Conservation (phyloP, 1,284 basidiomycete genomes). For the Cystobasidiaceae sp. region DNA sequence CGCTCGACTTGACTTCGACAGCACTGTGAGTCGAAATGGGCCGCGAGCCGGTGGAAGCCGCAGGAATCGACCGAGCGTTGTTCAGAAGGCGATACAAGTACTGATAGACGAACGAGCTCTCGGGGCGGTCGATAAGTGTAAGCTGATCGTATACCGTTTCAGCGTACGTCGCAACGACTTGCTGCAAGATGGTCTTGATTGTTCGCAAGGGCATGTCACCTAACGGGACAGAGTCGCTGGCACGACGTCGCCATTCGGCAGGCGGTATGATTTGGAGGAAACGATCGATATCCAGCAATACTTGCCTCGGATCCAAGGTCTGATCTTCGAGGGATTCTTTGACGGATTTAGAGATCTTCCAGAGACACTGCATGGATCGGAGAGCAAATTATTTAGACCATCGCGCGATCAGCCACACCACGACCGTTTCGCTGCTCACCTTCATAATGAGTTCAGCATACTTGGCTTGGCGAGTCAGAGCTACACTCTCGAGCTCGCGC, state of each 20-base stretch:
- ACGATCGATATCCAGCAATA: conserved; percentile 90
- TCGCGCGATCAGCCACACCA: conserved; percentile 29
- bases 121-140: conserved; percentile 42
- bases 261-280: conserved; percentile 91
- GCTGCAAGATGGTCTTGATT: conserved; percentile 95
- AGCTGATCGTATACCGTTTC: conserved; percentile 50
- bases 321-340: conserved; percentile 80
- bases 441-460: conserved; percentile 95
- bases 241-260: conserved; percentile 88
- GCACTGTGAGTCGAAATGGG: not conserved
- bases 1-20: conserved; percentile 29
- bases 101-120: conserved; percentile 46
- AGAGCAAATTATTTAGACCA: conserved; percentile 39
- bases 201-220: conserved; percentile 96
- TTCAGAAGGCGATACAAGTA: conserved; percentile 61
- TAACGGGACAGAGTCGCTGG: conserved; percentile 82
- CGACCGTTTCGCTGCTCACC: conserved; percentile 33
- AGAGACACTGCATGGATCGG: conserved; percentile 62
- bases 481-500: conserved; percentile 53
- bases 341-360: conserved; percentile 93
- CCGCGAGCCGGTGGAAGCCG: not conserved
- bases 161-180: conserved; percentile 61
- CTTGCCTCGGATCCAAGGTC: conserved; percentile 75
- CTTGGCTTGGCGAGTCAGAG: conserved; percentile 55
- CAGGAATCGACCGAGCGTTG: conserved; percentile 21